phyloP scores from a whole-genome alignment of 2,329 filamentous ascomycete species.

The Trichoderma atroviride region DNA sequence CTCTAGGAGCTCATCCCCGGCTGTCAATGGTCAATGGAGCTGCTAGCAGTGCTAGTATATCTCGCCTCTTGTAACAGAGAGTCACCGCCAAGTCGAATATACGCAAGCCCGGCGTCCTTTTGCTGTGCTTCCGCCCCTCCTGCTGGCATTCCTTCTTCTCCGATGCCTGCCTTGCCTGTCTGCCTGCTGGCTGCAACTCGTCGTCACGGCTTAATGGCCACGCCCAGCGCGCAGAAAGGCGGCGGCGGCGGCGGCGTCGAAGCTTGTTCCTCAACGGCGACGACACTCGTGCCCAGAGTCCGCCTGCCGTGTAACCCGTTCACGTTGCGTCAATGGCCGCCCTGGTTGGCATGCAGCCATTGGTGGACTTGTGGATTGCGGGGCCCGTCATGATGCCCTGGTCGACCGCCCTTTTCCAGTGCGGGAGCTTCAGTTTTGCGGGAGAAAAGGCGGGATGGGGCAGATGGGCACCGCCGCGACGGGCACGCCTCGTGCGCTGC shows the following conservation, averaged over 20 bases:
- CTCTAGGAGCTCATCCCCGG: neutral
- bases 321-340: conserved; percentile 15
- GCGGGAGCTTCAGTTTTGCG: conserved; percentile 28
- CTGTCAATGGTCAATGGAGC: neutral
- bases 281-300: conserved; percentile 18
- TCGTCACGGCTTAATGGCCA: neutral
- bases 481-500: conserved; percentile 25
- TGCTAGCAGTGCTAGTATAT: conserved; percentile 13
- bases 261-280: conserved; percentile 17
- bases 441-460: conserved; percentile 31
- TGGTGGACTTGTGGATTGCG: conserved; percentile 22
- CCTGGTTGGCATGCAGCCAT: conserved; percentile 11
- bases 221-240: conserved; percentile 16
- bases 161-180: conserved; percentile 7
- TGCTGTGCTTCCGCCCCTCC: neutral
- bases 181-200: neutral
- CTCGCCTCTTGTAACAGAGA: conserved; percentile 15
- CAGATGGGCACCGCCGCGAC: conserved; percentile 19
- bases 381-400: conserved; percentile 7
- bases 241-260: conserved; percentile 20
- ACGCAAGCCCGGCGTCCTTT: conserved; percentile 7
- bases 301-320: conserved; percentile 27
- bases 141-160: conserved; percentile 1
- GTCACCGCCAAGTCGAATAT: conserved; percentile 13
- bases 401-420: conserved; percentile 31